Evolutionary conservation across 148 eudicot species (phyloP).

Genomic region (Pharnaceum exiguum): DNA sequence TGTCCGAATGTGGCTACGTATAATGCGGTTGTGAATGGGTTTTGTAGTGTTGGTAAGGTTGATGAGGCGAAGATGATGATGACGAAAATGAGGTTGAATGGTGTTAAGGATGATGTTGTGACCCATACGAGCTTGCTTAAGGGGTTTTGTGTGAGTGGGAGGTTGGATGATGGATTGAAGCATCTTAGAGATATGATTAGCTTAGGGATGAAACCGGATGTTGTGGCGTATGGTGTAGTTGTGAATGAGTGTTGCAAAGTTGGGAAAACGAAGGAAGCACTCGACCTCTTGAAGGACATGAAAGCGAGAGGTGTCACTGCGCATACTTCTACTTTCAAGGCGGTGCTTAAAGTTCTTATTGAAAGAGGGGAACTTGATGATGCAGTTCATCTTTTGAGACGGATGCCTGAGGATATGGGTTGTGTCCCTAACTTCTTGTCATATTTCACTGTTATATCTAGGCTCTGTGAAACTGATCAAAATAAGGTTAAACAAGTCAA

Average conservation of each 20-base stretch:
- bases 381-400: conserved; percentile 34
- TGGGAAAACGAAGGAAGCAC: conserved; percentile 5
- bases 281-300: conserved; percentile 7
- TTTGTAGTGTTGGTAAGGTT: conserved; percentile 33
- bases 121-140: conserved; percentile 40
- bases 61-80: conserved; percentile 37
- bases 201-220: conserved; percentile 29
- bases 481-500: conserved; percentile 46
- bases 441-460: conserved; percentile 28
- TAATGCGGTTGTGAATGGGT: conserved; percentile 35
- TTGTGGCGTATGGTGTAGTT: conserved; percentile 26
- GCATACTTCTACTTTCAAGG: neutral
- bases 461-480: conserved; percentile 31
- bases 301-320: neutral
- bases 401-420: conserved; percentile 32
- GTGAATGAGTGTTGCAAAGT: conserved; percentile 29
- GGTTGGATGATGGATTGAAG: conserved; percentile 30
- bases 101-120: conserved; percentile 28
- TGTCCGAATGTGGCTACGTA: conserved; percentile 23
- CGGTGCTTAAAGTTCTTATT: conserved; percentile 1
- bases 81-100: conserved; percentile 35
- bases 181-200: conserved; percentile 34
- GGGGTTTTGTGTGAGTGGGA: conserved; percentile 43
- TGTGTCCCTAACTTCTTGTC: conserved; percentile 41
- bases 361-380: conserved; percentile 16